Conservation (phyloP, 2,329 filamentous ascomycete species). For the Fusarium protoensiforme region DNA sequence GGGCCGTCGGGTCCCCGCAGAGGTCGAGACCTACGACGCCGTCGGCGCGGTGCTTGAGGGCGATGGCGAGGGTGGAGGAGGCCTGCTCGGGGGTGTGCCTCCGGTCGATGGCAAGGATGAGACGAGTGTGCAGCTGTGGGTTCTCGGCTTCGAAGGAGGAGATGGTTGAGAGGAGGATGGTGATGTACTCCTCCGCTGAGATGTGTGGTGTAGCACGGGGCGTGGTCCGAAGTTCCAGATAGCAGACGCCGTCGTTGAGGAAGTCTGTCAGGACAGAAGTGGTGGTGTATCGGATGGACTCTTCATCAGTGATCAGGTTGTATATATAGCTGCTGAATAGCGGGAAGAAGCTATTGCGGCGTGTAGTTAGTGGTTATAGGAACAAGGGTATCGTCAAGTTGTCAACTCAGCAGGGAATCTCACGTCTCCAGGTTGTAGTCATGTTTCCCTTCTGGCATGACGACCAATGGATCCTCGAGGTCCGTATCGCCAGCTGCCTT, state of each 20-base stretch:
- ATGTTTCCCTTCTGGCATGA: conserved; percentile 77
- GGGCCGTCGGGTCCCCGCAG: conserved; percentile 74
- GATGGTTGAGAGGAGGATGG: conserved; percentile 74
- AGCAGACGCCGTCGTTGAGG: conserved; percentile 75
- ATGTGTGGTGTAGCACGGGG: conserved; percentile 72
- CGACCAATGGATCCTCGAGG: conserved; percentile 74
- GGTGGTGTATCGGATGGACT: conserved; percentile 71
- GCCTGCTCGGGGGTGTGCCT: conserved; percentile 70
- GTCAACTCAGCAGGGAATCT: conserved; percentile 29
- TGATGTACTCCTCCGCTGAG: conserved; percentile 72
- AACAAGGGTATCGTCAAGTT: background rate
- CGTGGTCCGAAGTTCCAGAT: conserved; percentile 84
- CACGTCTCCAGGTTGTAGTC: conserved; percentile 78
- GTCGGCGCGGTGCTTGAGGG: conserved; percentile 60
- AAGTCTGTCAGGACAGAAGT: conserved; percentile 74
- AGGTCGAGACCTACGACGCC: conserved; percentile 81
- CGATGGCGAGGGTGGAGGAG: conserved; percentile 71
- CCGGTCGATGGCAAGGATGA: conserved; percentile 82
- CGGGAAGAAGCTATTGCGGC: conserved; percentile 73
- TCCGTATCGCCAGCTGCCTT: conserved; percentile 62
- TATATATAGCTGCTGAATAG: conserved; percentile 86
- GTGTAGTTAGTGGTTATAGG: background rate
- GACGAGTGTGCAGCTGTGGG: conserved; percentile 64
- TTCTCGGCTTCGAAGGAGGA: conserved; percentile 57
- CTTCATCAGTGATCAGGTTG: conserved; percentile 72